Conservation (phyloP, 192 early-diverging fungal genomes). For the Coemansia reversa region DNA sequence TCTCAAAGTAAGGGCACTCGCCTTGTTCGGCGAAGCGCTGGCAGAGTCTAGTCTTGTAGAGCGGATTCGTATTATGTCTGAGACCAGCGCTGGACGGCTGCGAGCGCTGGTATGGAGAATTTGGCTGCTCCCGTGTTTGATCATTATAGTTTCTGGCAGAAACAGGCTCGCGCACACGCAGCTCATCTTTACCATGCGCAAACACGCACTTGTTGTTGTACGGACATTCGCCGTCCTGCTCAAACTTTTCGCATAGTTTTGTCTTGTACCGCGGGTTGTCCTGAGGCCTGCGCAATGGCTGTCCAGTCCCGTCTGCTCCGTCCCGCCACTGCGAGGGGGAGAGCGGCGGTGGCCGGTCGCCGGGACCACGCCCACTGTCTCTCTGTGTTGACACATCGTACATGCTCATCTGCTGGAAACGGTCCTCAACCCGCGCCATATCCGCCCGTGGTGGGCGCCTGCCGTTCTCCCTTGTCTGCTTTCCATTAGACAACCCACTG, state of each 20-base stretch:
- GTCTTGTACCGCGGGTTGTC: constrained; percentile 88
- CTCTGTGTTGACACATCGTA: constrained; percentile 8
- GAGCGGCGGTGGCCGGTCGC: constrained; percentile 24
- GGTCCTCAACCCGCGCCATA: constrained; percentile 19
- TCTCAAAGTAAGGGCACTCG: constrained; percentile 81
- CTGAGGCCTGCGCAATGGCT: constrained; percentile 33
- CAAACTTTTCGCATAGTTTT: constrained; percentile 79
- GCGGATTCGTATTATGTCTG: constrained; percentile 57
- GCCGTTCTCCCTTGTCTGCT: constrained; percentile 10
- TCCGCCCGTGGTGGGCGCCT: constrained; percentile 29
- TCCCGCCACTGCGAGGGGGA: constrained; percentile 3
- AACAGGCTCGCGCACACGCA: constrained; percentile 54
- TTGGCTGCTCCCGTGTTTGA: constrained; percentile 24
- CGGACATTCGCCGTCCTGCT: constrained; percentile 84
- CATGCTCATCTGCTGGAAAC: constrained; percentile 25
- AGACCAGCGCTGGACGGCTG: constrained; percentile 28
- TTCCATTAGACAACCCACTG: constrained; percentile 4
- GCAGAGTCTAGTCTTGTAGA: constrained; percentile 83
- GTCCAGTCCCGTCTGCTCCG: constrained; percentile 17
- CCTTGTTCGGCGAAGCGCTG: constrained; percentile 76
- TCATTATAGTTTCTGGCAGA: neutral
- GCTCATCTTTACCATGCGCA: constrained; percentile 65
- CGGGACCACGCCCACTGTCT: constrained; percentile 6
- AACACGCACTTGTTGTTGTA: constrained; percentile 94
- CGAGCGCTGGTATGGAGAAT: constrained; percentile 10